These are phyloP conservation scores for Plasmodium gonderi DNA, from an alignment of 169 alveolate genomes.

Conservation along the genomic window DNA sequence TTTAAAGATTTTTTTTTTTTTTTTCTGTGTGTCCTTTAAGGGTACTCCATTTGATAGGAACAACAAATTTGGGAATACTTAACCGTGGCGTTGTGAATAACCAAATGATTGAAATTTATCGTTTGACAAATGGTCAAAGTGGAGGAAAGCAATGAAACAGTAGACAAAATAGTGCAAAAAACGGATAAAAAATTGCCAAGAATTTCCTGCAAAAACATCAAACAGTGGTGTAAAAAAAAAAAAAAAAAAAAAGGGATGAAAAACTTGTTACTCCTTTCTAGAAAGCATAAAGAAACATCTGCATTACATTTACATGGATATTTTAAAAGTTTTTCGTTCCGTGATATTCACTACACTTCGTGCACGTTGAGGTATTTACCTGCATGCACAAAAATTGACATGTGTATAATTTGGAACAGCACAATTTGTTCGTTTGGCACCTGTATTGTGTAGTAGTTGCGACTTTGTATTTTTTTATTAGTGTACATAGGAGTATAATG, in stretches of 20 bases:
- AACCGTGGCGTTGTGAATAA: neutral
- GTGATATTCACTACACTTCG: neutral
- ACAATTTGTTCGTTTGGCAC: neutral
- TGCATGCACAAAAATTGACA: neutral
- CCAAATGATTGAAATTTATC: too few relatives aligned
- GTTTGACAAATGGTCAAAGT: neutral
- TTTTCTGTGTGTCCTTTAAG: neutral
- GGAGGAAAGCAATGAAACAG: neutral
- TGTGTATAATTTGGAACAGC: neutral
- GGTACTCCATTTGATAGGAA: neutral
- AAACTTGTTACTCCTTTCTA: neutral
- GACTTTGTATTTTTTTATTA: neutral
- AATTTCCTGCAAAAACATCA: too few relatives aligned
- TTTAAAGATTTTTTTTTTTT: too few relatives aligned
- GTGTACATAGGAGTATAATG: too few relatives aligned
- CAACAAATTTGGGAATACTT: neutral
- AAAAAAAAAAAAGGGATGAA: neutral
- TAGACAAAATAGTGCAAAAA: neutral
- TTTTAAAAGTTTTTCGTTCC: neutral
- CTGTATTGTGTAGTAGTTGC: neutral
- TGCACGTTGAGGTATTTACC: neutral
- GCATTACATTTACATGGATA: neutral
- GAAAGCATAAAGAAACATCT: neutral
- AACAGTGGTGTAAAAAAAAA: neutral
- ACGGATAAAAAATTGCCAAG: too few relatives aligned